Base-by-base conservation (phyloP, 2,329 filamentous ascomycete genomes). In the Sporothrix protearum region DNA sequence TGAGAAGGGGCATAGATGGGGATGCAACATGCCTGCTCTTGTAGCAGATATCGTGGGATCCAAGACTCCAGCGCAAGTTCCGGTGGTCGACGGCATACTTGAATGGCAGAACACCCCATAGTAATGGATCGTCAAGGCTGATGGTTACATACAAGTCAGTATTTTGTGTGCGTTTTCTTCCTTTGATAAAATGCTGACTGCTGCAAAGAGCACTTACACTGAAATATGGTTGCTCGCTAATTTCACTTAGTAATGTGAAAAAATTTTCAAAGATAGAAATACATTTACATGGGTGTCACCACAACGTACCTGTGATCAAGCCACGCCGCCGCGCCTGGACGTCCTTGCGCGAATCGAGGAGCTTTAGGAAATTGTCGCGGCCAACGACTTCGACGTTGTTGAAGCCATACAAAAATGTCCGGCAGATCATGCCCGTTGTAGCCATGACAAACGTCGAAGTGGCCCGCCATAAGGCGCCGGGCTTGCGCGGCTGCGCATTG, bases 31-130 rank as follows among this genome's bases (percentile, higher is more conserved):
- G 96, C 93, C 88, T 90, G 78, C 93, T 95, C 77, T 90, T 91
- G 80, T 96, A 99, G 82, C 94, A 97, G 73, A 99, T 94, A 80
- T 99, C 96, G 80, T 97, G 93, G 77, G 94, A 96, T 30, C 93
- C 96, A 70, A 99, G 86, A 10, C 91, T 89, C 93, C 94, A 98
- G 79, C 96, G 89, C 77, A 94, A 85, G 78, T 94, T 96, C 71
- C 86, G 84, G 25, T 92, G 88, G 72, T 90, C 88, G 77, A 92
- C 89, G 75, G 88, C 83, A 78, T 96, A 93, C 67, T 87, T 85
- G 61, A 92, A 80, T 0, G 96, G 96, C 3, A 99, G 83, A 47
- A 93, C 88, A 22, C 95, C 96, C 95, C 95, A 99, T 76, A 97
- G 89, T 72, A 98, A 82, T 33, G 96, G 96, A 82, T 99, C 96